A percentile compares a stretch with the other conserved stretches of the same genome.
phyloP scores from a whole-genome alignment of 2,329 filamentous ascomycete genomes.

The Didymella glomerata region DNA sequence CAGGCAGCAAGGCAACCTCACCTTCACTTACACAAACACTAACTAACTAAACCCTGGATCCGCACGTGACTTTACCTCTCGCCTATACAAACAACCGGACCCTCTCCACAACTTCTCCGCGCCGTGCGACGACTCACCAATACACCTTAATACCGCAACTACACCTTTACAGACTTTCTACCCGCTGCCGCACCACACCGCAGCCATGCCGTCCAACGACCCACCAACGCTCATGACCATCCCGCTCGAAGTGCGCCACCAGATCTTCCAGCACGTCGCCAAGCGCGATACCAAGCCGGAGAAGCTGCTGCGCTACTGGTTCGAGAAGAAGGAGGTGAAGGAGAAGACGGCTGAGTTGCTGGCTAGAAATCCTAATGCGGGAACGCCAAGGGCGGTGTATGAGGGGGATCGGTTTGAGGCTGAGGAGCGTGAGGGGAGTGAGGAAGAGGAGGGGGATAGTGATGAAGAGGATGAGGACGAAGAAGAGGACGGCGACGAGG shows the following conservation, averaged over 20 bases:
- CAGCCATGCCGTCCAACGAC: slow-evolving; percentile 3
- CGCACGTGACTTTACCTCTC: slow-evolving; percentile 7
- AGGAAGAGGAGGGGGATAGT: slow-evolving; percentile 17
- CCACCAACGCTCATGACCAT: slow-evolving; percentile 29
- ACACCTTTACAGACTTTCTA: background rate
- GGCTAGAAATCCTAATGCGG: slow-evolving; percentile 22
- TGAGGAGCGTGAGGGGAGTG: slow-evolving; percentile 11
- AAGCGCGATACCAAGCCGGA: slow-evolving; percentile 30
- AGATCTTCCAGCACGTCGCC: slow-evolving; percentile 38
- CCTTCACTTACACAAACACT: slow-evolving; percentile 6
- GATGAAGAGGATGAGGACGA: slow-evolving; percentile 24
- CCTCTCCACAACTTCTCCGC: background rate
- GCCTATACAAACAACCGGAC: background rate
- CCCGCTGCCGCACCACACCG: background rate
- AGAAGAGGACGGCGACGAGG: background rate
- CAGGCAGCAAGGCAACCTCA: slow-evolving; percentile 15
- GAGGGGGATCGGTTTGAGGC: slow-evolving; percentile 19
- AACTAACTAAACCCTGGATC: background rate
- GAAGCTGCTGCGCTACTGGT: slow-evolving; percentile 45
- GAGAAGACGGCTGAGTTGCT: slow-evolving; percentile 25
- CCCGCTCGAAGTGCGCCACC: slow-evolving; percentile 46
- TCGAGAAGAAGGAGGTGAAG: slow-evolving; percentile 46
- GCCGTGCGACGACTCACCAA: background rate
- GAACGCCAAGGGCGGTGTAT: slow-evolving; percentile 18
- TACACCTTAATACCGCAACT: background rate